Base-by-base conservation (phyloP, 1,139 yeast genomes). In the Pichia sp. region DNA sequence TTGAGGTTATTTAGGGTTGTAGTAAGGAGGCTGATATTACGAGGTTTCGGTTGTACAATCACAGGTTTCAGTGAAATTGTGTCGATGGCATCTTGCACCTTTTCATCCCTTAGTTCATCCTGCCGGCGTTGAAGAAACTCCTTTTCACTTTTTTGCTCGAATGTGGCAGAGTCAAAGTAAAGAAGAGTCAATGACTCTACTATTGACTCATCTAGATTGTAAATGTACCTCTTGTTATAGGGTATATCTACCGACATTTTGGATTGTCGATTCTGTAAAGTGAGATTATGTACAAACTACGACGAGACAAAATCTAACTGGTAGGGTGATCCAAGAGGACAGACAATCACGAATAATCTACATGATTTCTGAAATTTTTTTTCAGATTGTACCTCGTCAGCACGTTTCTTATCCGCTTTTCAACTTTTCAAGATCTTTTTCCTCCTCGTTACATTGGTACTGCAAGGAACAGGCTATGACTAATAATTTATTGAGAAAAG, bases 141-240 rank as follows among this genome's bases (percentile, higher is more conserved):
- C 6, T 52, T 50, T 41, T 62, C 50, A 7, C 62, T 40, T n/a
- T 59, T 60, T 18, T 50, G 65, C 45, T 70, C 69, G 31, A 67
- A 60, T 0, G 83, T 76, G 2, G 71, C 62, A 1, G 78, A 71
- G 62, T 83, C 87, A 62, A 85, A 85, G 57, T 74, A 74, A 60
- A 84, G 69, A 57, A 85, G 68, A 58, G 77, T 73, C 47, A 87
- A 66, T 0, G 84, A 74, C 26, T 71, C 62, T 19, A 78, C 54
- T 4, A 85, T 64, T 3, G 67, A 62, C 3, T 67, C 64, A 0
- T 78, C 68, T 19, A 85, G 66, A 46, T 74, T 75, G 61, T 76
- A 86, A 3, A 84, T 70, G 61, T 85, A 86, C 16, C 78, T 66
- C 46, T 77, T 79, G 0, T 46, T 37, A 41, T 52, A 57, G 19